Evolutionary conservation across 345 rosid species (phyloP), one percentile per base, ranked within the genome.

Genomic region (Streptanthus diversifolius): DNA sequence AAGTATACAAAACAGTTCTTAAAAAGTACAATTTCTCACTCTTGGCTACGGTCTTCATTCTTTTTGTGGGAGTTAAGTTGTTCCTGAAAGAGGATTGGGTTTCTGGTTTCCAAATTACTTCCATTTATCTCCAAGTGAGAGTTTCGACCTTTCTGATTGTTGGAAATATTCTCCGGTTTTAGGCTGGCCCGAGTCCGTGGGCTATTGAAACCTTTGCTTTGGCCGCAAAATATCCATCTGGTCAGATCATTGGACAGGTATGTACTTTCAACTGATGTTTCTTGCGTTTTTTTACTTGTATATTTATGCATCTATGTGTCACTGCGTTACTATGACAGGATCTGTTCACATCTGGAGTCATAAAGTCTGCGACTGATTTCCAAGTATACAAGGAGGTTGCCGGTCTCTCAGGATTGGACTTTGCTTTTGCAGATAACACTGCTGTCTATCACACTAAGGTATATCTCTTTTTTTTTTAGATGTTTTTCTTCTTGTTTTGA

Each of bases 381-480:
- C 93, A 91, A 87, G 85, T 95, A 51, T 95, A 95, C 85, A 84
- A 68, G 76, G 97, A 91, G 79, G 82, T 88, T 64, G 95, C 91
- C 70, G 88, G 90, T 80, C 96, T 95, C 79, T 91, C 99, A 12
- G 99, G 97, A 71, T 87, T 95, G 75, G 99, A 91, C 84, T 91
- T 95, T 83, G 99, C 93, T 25, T 95, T 80, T 78, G 72, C 87
- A 7, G 99, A 95, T 70, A 84, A 83, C 21, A 80, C 87, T 80
- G 93, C 91, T 69, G 95, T 95, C 33, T 95, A 95, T 82, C 98
- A 93, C 84, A 93, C 98, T 36, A 89, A 93, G 95, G 98, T 91
- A 30, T 76, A 25, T 51, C 44, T 24, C 36, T 51, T 49, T 55
- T 47, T 70, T 7, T 11, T 32, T 25, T 12, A 58, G 39, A n/a